Conservation (phyloP, 2,329 filamentous ascomycete species). For the Kalmusia sp. region DNA sequence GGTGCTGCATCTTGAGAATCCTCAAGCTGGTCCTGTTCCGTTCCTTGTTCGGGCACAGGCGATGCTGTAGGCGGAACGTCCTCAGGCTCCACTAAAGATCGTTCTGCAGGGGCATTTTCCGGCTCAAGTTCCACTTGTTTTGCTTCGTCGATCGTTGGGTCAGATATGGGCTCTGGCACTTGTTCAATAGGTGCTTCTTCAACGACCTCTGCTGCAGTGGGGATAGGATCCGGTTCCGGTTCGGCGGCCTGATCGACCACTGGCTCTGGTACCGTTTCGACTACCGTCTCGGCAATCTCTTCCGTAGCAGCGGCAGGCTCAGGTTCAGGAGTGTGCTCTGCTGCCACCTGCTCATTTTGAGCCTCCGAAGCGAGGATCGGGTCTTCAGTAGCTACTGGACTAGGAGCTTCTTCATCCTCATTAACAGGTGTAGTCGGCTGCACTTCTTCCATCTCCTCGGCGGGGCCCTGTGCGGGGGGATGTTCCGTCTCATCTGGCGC, state of each 20-base stretch:
- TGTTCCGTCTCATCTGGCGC: background rate
- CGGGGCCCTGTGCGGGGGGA: background rate
- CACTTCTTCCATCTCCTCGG: constrained; percentile 17
- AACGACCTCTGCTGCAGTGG: background rate
- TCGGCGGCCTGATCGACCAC: background rate
- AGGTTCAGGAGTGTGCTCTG: background rate
- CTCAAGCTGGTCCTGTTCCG: background rate
- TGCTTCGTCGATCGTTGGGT: constrained; percentile 5
- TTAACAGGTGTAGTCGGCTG: constrained; percentile 14
- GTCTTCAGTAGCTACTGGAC: background rate
- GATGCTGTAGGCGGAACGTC: background rate
- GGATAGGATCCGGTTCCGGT: background rate
- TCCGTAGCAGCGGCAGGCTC: background rate
- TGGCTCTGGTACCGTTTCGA: background rate
- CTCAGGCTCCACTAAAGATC: background rate
- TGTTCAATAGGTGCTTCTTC: background rate
- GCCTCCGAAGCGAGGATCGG: no score
- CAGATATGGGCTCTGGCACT: constrained; percentile 2
- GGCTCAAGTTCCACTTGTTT: background rate
- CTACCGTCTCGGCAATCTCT: background rate
- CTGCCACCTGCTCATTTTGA: background rate
- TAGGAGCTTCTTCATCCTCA: constrained; percentile 10
- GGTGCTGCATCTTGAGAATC: background rate
- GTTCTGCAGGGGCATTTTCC: background rate
- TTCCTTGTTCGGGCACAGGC: background rate